Percentiles rank a stretch among this genome's conserved stretches.
Evolutionary conservation across 1,284 basidiomycete genomes (phyloP).

Genomic region (Mycosarcoma maydis): DNA sequence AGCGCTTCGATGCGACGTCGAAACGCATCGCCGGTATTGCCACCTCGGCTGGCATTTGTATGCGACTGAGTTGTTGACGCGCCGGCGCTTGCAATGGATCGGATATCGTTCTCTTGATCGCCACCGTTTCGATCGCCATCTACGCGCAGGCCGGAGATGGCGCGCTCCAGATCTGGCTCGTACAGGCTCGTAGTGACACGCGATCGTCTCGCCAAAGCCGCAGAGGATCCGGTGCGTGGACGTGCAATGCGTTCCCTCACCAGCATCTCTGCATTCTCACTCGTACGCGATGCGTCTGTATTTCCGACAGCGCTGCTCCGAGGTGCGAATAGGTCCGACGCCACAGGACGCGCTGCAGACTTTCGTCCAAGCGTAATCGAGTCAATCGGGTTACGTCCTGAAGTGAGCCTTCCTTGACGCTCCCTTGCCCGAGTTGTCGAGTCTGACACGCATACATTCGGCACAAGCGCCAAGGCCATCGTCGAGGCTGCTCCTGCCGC

Average conservation of each 20-base stretch:
- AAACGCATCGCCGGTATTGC: no score
- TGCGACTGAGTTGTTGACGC: no score
- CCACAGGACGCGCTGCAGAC: conserved; percentile 7
- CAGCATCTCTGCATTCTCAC: conserved; percentile 1
- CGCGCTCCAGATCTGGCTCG: conserved; percentile 20
- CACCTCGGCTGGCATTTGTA: no score
- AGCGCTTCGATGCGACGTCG: conserved; percentile 60
- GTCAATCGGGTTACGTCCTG: conserved; percentile 14
- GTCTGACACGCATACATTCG: not conserved
- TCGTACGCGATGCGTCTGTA: no score
- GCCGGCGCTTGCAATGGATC: no score
- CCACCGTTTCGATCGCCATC: no score
- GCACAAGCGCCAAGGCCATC: conserved; percentile 15
- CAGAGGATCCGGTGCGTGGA: conserved; percentile 17
- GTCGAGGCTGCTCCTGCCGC: conserved; percentile 3
- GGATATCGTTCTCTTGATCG: no score
- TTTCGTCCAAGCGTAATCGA: conserved; percentile 23
- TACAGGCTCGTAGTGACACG: conserved; percentile 38
- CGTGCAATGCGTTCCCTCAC: conserved; percentile 22
- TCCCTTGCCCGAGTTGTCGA: not conserved
- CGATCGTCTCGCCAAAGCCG: conserved; percentile 23
- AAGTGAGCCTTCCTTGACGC: not conserved
- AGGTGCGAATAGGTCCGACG: conserved; percentile 16
- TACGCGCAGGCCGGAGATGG: no score
- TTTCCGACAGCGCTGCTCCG: no score